Base-by-base conservation (phyloP, 257 asterid species). In the Solanum peruvianum region DNA sequence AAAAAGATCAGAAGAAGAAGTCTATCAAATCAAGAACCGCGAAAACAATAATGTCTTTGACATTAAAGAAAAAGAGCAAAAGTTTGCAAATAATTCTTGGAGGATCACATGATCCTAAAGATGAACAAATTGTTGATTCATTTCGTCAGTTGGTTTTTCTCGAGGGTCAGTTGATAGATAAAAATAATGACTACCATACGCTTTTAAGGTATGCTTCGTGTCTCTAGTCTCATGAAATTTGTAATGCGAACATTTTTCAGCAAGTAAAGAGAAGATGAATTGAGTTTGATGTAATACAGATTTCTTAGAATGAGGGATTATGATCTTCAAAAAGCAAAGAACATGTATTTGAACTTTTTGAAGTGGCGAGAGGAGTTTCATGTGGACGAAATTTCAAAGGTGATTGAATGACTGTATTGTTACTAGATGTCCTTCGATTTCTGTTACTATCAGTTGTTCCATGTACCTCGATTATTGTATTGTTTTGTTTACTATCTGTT, bases 301-400 rank as follows among this genome's bases (percentile, higher is more conserved):
- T 95, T 94, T 88, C 96, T 95, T 76, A 90, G 96, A 88, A 90
- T 92, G 95, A 90, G 98, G 89, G 95, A 93, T 86, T 95, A 91
- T 71, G 93, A 95, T 89, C 80, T 91, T 67, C 66, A 11, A 76
- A 91, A 90, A 89, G 93, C 98, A 20, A 94, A 91, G 90, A 95
- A 90, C 45, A 88, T 90, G 92, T 93, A 91, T 82, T 67, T 91
- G 87, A 92, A 90, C 62, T 94, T 91, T 85, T 90, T 95, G 44
- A 92, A 91, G 88, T 95, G 98, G 98, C 90, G 96, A 25, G 93
- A 93, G 83, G 98, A 94, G 80, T 93, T 87, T 84, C 89, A 93
- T 15, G 94, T 94, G 76, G 95, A 95, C 86, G 86, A 87, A 77
- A 81, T 95, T 67, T 27, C 82, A 66, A 88, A 92, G 97, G 98